phyloP scores from a whole-genome alignment of 2,329 filamentous ascomycete species.

The Byssochlamys sp. region DNA sequence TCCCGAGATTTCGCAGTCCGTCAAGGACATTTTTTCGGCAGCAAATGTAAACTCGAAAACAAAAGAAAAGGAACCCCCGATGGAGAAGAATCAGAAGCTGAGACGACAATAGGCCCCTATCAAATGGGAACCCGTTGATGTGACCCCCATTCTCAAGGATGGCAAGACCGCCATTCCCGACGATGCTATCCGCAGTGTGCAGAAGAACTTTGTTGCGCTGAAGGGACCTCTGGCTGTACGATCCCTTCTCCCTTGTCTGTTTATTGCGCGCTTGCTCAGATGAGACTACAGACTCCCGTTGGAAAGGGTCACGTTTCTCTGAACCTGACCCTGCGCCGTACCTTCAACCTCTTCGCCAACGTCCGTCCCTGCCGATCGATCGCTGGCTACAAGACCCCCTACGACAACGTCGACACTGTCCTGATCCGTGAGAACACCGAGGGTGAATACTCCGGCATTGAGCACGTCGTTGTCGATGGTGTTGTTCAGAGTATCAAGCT shows the following conservation, averaged over 20 bases:
- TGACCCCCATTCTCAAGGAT: constrained; percentile 84
- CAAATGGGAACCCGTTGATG: constrained; percentile 94
- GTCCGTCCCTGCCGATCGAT: constrained; percentile 95
- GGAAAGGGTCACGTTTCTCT: constrained; percentile 99
- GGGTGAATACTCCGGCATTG: constrained; percentile 98
- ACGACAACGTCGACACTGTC: constrained; percentile 92
- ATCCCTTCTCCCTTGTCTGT: constrained; percentile 11
- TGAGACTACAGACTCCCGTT: constrained; percentile 61
- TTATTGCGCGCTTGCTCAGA: constrained; percentile 15
- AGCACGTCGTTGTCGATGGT: constrained; percentile 94
- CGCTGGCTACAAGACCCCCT: constrained; percentile 94
- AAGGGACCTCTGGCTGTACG: constrained; percentile 93
- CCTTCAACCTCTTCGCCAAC: constrained; percentile 99
- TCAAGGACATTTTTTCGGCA: constrained; percentile 96
- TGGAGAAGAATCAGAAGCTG: constrained; percentile 13
- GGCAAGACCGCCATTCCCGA: constrained; percentile 93
- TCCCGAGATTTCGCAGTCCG: constrained; percentile 91
- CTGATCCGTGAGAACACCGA: constrained; percentile 99
- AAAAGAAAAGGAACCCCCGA: neutral
- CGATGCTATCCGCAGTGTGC: constrained; percentile 83
- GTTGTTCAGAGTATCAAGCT: constrained; percentile 99
- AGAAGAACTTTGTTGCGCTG: constrained; percentile 90
- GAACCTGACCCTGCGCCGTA: constrained; percentile 94
- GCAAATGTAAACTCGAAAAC: constrained; percentile 57
- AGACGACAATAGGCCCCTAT: constrained; percentile 61